These are phyloP conservation scores for Secale cereale DNA, from an alignment of 176 grass and related monocot genomes.

Conservation along the genomic window DNA sequence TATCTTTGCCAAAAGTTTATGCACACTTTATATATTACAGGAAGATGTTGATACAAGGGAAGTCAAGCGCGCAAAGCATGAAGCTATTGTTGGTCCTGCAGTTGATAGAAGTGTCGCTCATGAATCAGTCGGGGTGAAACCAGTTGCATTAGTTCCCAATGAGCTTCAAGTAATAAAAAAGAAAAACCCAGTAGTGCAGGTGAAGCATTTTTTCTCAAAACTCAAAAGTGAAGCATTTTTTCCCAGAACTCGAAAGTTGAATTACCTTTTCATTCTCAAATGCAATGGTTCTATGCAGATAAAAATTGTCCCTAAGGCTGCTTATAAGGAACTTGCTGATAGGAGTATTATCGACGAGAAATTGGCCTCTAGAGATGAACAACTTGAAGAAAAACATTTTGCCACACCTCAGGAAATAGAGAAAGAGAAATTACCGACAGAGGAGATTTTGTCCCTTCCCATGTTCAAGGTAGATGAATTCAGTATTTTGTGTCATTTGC, in stretches of 20 bases:
- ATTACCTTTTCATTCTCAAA: constrained; percentile 13
- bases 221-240: constrained; percentile 4
- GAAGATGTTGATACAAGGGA: constrained; percentile 41
- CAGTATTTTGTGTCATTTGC: constrained; percentile 21
- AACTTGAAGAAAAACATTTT: constrained; percentile 52
- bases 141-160: constrained; percentile 59
- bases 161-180: constrained; percentile 81
- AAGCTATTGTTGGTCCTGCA: constrained; percentile 82
- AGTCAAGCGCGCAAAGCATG: constrained; percentile 59
- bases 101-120: constrained; percentile 84
- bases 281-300: constrained; percentile 49
- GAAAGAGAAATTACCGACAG: constrained; percentile 69
- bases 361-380: constrained; percentile 32
- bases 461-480: constrained; percentile 83
- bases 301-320: constrained; percentile 62
- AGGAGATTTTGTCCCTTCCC: constrained; percentile 92
- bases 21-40: constrained; percentile 15
- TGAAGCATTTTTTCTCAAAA: constrained; percentile 1
- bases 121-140: constrained; percentile 89
- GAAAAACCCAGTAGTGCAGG: constrained; percentile 85
- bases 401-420: constrained; percentile 73
- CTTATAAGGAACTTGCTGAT: constrained; percentile 35
- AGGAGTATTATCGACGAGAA: constrained; percentile 31
- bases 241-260: background rate
- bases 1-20: background rate